These are phyloP conservation scores for Venturia nashicola DNA, from an alignment of 2,329 filamentous ascomycete genomes.

Conservation along the genomic window DNA sequence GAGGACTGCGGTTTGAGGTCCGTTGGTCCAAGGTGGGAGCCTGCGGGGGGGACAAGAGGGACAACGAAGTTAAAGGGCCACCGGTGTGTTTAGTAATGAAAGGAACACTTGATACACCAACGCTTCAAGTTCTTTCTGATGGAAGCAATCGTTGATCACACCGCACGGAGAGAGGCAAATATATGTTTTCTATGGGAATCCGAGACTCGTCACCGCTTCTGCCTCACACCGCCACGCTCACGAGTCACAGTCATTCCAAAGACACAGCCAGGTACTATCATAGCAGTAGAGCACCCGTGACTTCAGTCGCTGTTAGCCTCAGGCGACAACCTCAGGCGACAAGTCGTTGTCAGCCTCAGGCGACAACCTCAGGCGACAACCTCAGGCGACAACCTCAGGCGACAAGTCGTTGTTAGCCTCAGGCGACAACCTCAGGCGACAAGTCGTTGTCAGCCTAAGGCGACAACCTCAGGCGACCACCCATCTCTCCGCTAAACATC, in stretches of 20 bases:
- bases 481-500: background rate
- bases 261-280: background rate
- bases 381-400: no score
- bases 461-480: no score
- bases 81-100: background rate
- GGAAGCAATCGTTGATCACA: background rate
- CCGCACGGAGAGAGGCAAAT: background rate
- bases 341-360: no score
- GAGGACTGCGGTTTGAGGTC: background rate
- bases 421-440: no score
- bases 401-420: no score
- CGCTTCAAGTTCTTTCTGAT: background rate
- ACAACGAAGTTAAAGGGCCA: background rate
- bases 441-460: no score
- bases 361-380: no score
- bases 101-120: background rate
- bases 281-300: background rate
- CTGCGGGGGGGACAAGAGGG: background rate
- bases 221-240: background rate
- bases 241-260: constrained; percentile 1
- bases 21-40: background rate
- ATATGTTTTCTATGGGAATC: no score
- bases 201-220: background rate
- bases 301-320: no score
- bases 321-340: no score